Base-by-base conservation (phyloP, 2,329 filamentous ascomycete species). In the Alternaria brassicicola region DNA sequence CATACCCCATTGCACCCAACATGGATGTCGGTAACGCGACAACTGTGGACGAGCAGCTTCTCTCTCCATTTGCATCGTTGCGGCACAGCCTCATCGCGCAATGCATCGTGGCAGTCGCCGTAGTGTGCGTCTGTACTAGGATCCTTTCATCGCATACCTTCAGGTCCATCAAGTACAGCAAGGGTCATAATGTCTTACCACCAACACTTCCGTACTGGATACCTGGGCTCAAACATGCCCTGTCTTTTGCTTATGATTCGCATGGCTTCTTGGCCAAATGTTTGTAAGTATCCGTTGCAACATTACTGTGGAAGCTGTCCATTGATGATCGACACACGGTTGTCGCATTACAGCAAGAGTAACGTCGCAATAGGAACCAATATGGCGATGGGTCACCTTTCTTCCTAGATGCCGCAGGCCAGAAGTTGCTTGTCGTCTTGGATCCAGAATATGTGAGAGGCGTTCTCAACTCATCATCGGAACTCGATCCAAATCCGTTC, bases 141-240 rank as follows among this genome's bases (percentile, higher is more conserved):
- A 25, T 68, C 1, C 26, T 61, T 13, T 67, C 62, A 10, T 63
- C 48, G 2, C 33, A 66, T 19, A 30, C 46, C 23, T 68, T 63
- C 57, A 48, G 31, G 7, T 31, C 52, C 4, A 39, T 59, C 38
- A 67, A 61, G 28, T 48, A 56, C 25, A 50, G 59, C 49, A 60
- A 48, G 38, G 19, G n/a, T 3, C 39, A 10, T 41, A 41, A 42
- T 38, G 36, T 64, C 35, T 33, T 48, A 4, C 65, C 62, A 21
- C 65, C 65, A 17, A 69, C 65, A 19, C 45, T 63, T 19, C 65
- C 64, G 28, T 64, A 67, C 38, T 68, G 62, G 67, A 60, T 65
- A 6, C 65, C 64, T 4, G 57, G 61, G 4, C 50, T 69, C 3
- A 56, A 54, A 30, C 64, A 69, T 61, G 66, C 59, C 5, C 28